Conservation (phyloP, 306 rosid species). For the Oxytropis ochrocephala region DNA sequence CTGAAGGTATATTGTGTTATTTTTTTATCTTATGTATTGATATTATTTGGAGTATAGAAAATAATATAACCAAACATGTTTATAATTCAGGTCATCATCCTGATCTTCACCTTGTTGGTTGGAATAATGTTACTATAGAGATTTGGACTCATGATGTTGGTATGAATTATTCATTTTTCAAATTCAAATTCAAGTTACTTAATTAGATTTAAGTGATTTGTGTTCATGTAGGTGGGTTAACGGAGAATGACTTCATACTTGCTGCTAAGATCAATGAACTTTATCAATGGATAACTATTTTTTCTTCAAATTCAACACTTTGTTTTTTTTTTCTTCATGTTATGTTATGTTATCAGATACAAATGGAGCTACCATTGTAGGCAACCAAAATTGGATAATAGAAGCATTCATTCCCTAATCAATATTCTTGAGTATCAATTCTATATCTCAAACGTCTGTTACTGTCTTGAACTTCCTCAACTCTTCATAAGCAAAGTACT, state of each 20-base stretch:
- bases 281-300: background rate
- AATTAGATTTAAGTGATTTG: background rate
- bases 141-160: conserved; percentile 88
- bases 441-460: background rate
- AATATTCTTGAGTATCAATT: background rate
- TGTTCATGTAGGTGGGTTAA: conserved; percentile 68
- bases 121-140: conserved; percentile 75
- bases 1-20: too few species aligned
- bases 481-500: background rate
- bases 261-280: conserved; percentile 62
- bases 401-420: background rate
- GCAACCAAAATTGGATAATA: background rate
- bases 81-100: conserved; percentile 76
- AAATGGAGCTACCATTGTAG: background rate
- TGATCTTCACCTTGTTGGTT: conserved; percentile 91
- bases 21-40: background rate
- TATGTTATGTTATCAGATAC: background rate
- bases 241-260: conserved; percentile 87
- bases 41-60: background rate
- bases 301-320: background rate
- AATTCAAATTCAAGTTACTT: background rate
- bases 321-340: background rate
- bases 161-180: conserved; percentile 28
- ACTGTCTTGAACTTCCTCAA: background rate
- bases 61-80: background rate